Base-by-base conservation (phyloP, 1,284 basidiomycete species). In the Lignosus rhinocerotis region DNA sequence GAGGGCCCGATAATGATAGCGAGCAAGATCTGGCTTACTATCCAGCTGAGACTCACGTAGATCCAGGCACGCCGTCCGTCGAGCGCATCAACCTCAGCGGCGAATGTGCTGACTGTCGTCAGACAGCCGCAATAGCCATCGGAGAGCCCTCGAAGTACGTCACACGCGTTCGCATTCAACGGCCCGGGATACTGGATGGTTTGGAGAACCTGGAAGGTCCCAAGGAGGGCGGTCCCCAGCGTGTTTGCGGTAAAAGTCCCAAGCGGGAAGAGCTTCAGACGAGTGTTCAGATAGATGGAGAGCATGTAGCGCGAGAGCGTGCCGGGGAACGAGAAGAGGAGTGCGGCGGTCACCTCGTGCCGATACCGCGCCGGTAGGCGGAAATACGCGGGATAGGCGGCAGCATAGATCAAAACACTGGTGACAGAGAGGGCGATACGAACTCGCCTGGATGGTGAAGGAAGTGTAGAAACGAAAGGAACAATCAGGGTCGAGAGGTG, bases 51-150 rank as follows among this genome's bases (percentile, higher is more conserved):
- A 2, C 81, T 62, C 19, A 83, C 85, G 72, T 98, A 98, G 38
- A 84, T 67, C 76, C 82, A 86, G 31, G 84, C 83, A 66, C 80
- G 82, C 67, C 79, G 72, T 11, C 79, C 72, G 47, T 75, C 76
- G 53, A 97, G 74, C 3, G 83, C 82, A 7, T 79, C 73, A 34
- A 93, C 74, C 72, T 99, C 97, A 3, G 88, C 87, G 2, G 87
- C 90, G 70, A 98, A 96, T 11, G 96, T 99, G 74, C 92, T 95
- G 61, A 99, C 83, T 0, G 97, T 99, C 4, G 90, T 96, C 63
- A 99, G 78, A 74, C 94, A 95, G 8, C 96, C 97, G 70, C 96
- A 98, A 70, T 95, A 98, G 2, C 97, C 97, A 69, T 98, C 92
- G 34, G 82, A 79, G 31, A 99, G 75, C 0, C 92, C 94, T 69